A percentile compares a stretch with the other conserved stretches of the same genome.
phyloP scores from a whole-genome alignment of 768 basidiomycete genomes.

The Leccinum fibrillosum region DNA sequence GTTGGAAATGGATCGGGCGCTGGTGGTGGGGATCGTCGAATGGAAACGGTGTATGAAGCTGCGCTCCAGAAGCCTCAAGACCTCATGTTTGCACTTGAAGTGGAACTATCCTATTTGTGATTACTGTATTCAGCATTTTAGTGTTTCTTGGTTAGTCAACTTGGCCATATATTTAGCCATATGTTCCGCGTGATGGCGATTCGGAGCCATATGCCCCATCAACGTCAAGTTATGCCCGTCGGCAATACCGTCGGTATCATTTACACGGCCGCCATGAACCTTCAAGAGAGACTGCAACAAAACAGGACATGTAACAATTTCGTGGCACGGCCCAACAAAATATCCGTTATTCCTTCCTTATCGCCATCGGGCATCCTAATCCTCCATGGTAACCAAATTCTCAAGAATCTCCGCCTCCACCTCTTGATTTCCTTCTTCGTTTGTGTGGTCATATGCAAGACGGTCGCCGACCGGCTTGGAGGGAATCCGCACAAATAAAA shows the following conservation, averaged over 20 bases:
- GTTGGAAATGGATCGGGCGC: conserved; percentile 59
- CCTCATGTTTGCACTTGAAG: neutral
- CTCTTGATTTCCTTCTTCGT: conserved; percentile 4
- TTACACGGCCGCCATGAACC: neutral
- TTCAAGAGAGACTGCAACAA: neutral
- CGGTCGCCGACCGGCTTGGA: neutral
- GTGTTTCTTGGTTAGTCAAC: neutral
- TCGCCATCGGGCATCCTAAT: conserved; percentile 1
- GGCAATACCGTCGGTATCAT: too few relatives aligned
- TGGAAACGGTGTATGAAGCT: conserved; percentile 16
- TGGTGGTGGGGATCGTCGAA: conserved; percentile 15
- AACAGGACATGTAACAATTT: neutral
- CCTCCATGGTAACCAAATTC: neutral
- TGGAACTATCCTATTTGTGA: neutral
- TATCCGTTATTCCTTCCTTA: neutral
- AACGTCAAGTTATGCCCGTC: too few relatives aligned
- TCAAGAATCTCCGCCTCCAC: neutral
- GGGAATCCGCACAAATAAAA: conserved; percentile 47
- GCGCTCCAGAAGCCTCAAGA: too few relatives aligned
- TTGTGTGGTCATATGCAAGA: neutral
- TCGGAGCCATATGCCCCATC: too few relatives aligned
- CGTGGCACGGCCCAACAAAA: neutral
- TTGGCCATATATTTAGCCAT: neutral
- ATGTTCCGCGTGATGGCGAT: neutral
- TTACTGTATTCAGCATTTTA: neutral